Conservation (phyloP, 352 stramenopile genomes). For the Phytophthora agathidicida region DNA sequence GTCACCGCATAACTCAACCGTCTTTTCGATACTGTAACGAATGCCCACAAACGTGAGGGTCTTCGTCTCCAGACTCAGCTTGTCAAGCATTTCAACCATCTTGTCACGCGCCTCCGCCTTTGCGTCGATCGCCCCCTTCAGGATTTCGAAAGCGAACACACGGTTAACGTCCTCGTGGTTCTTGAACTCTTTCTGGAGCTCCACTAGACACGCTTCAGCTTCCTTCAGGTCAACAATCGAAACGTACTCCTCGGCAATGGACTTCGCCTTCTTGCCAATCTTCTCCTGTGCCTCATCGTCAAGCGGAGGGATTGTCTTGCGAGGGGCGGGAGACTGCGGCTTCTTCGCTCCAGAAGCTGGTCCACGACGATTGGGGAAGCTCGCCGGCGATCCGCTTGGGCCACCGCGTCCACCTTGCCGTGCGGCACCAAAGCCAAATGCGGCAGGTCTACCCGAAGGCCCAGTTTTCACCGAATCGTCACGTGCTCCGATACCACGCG, state of each 20-base stretch:
- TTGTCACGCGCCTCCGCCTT: constrained; percentile 56
- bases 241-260: constrained; percentile 79
- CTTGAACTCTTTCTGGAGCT: constrained; percentile 74
- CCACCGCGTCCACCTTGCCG: constrained; percentile 24
- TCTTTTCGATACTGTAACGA: constrained; percentile 63
- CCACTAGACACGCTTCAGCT: constrained; percentile 63
- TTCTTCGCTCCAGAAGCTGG: constrained; percentile 35
- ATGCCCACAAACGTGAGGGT: constrained; percentile 63
- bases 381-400: constrained; percentile 40
- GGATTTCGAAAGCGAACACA: constrained; percentile 64
- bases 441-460: constrained; percentile 55
- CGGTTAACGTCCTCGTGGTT: constrained; percentile 58
- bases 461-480: constrained; percentile 72
- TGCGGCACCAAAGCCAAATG: constrained; percentile 43
- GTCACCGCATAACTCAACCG: constrained; percentile 62
- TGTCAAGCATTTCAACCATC: constrained; percentile 76
- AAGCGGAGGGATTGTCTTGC: constrained; percentile 44
- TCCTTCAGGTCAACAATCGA: constrained; percentile 75
- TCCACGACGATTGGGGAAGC: constrained; percentile 30
- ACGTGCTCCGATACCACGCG: constrained; percentile 48
- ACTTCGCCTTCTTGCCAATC: constrained; percentile 82
- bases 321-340: constrained; percentile 34
- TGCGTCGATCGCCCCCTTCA: constrained; percentile 70
- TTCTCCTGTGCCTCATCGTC: constrained; percentile 67
- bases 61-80: constrained; percentile 67